Evolutionary conservation across 352 stramenopile species (phyloP).

Genomic region (Phytophthora citricola): DNA sequence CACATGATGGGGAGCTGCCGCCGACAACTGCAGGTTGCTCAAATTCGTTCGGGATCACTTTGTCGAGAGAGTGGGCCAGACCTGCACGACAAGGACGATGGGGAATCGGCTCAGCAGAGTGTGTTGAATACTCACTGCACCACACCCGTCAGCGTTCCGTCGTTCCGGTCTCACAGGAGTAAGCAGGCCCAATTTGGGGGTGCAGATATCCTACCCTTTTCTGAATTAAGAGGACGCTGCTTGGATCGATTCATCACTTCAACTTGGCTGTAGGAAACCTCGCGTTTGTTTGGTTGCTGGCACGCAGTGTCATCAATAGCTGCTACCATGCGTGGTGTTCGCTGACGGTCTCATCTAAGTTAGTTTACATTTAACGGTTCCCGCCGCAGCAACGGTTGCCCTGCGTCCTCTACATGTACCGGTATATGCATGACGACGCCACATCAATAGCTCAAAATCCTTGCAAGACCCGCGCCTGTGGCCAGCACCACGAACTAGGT

Average conservation of each 20-base stretch:
- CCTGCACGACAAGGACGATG: slow-evolving; percentile 37
- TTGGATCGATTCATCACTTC: slow-evolving; percentile 8
- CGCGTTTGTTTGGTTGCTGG: slow-evolving; percentile 11
- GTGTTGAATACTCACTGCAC: slow-evolving; percentile 33
- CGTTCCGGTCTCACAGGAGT: slow-evolving; percentile 11
- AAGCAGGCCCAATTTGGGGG: background rate
- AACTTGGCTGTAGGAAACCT: background rate
- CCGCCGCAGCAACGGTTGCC: slow-evolving; percentile 1
- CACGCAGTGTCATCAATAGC: background rate
- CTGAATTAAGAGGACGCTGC: slow-evolving; percentile 2
- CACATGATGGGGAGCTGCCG: slow-evolving; percentile 10
- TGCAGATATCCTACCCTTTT: slow-evolving; percentile 4
- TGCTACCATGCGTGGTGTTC: background rate
- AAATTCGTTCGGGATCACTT: slow-evolving; percentile 13
- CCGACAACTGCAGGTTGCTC: slow-evolving; percentile 8
- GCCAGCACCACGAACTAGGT: slow-evolving; percentile 15
- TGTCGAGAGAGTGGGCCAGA: slow-evolving; percentile 25
- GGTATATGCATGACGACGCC: background rate
- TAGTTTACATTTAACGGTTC: background rate
- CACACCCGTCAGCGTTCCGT: slow-evolving; percentile 10
- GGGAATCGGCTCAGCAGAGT: slow-evolving; percentile 8
- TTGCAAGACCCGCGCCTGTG: slow-evolving; percentile 13
- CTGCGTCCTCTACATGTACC: too few relatives aligned
- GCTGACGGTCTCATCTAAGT: slow-evolving; percentile 2
- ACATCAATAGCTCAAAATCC: slow-evolving; percentile 10